Evolutionary conservation across 345 rosid genomes (phyloP), one percentile per base, ranked within the genome.

Genomic region (Eucalyptus leucophloia): DNA sequence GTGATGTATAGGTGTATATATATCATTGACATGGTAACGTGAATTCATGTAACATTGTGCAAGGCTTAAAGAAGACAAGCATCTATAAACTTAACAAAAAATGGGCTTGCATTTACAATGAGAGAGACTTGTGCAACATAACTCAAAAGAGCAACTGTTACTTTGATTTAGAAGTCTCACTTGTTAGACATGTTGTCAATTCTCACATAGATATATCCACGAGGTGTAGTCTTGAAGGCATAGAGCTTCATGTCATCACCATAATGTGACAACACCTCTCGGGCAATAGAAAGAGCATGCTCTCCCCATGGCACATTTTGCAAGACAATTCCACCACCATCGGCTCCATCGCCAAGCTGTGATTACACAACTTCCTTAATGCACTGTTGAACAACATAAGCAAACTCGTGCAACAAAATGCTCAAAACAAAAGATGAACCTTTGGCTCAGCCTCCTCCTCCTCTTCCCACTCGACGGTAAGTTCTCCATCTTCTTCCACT

Each of bases 241-340:
- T 91, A 98, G 90, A 96, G 90, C 88, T 94, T 88, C 34, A 96
- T 44, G 80, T 95, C 97, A 90, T 95, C 91, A 44, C 91, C 91
- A 88, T 88, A 95, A 54, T 90, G 94, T 37, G 88, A 91, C 91
- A 97, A 85, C 77, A 93, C 95, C 87, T 97, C 93, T 6, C 32
- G 87, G 81, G 98, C 97, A 92, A 95, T 95, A 81, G 95, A 93
- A 47, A 96, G 96, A 91, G 88, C 95, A 86, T 80, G 92, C 87
- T 96, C 95, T 49, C 98, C 99, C 99, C 97, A 96, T 19, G 95
- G 88, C 23, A 96, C 95, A 87, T 93, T 92, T 93, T 95, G 94
- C 50, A 96, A 90, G 87, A 93, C 97, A 89, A 96, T 65, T 88
- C 99, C 99, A 89, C 99, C 99, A 67, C 99, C 99, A 92, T 95